Percentiles rank a stretch among this genome's conserved stretches.
Evolutionary conservation across 805 yeast species (phyloP).

Genomic region (Candida xiaguanensis): DNA sequence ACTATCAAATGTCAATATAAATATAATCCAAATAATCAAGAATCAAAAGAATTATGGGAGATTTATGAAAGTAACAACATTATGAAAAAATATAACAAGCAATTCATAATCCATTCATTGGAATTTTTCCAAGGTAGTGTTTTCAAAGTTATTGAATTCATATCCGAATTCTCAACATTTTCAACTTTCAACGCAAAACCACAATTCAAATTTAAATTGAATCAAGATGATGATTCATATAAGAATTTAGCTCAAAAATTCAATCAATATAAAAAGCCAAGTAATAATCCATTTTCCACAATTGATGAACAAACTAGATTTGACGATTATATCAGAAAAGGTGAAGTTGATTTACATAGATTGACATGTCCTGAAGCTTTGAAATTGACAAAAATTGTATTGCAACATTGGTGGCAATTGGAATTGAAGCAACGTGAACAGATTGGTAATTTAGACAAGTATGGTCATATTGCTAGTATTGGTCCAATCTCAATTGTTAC

Average conservation of each 20-base stretch:
- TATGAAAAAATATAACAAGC: slow-evolving; percentile 32
- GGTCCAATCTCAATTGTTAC: slow-evolving; percentile 51
- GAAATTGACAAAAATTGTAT: slow-evolving; percentile 26
- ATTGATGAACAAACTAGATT: slow-evolving; percentile 1
- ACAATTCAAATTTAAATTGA: not conserved
- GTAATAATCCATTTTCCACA: not conserved
- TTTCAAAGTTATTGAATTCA: slow-evolving; percentile 21
- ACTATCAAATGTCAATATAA: slow-evolving; percentile 8
- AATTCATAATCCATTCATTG: slow-evolving; percentile 37
- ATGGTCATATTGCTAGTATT: slow-evolving; percentile 34
- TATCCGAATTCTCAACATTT: slow-evolving; percentile 2
- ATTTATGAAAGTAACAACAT: slow-evolving; percentile 29
- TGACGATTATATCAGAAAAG: slow-evolving; percentile 7
- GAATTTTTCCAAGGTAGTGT: slow-evolving; percentile 45
- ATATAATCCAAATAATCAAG: slow-evolving; percentile 18
- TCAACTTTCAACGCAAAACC: slow-evolving; percentile 1
- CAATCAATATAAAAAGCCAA: not conserved
- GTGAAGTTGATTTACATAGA: slow-evolving; percentile 55
- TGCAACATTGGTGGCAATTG: slow-evolving; percentile 60
- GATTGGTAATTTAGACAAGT: slow-evolving; percentile 33
- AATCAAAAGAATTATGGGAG: slow-evolving; percentile 29
- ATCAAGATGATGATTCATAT: slow-evolving; percentile 3
- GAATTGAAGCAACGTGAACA: slow-evolving; percentile 44
- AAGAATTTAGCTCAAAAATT: not conserved
- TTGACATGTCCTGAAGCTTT: slow-evolving; percentile 47